Base-by-base conservation (phyloP, 495 filamentous ascomycete species). In the Penicillium paxilli region DNA sequence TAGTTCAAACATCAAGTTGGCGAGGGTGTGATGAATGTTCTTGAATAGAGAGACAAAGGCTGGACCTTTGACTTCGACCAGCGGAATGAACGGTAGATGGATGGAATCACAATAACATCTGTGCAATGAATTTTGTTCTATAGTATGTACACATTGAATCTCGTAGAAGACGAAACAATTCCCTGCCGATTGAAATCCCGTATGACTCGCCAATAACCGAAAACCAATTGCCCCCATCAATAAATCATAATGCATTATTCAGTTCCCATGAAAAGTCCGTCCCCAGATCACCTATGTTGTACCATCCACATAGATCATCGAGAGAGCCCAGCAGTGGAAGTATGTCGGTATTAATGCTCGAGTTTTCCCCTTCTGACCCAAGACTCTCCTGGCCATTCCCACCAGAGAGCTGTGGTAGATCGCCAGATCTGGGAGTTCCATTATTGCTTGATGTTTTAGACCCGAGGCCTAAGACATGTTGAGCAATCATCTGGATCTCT, bases 401-500 rank as follows among this genome's bases (percentile, higher is more conserved):
- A 23, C 35, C 44, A 3, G 25, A 30, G 12, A 59, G 56, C 22
- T 20, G 6, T 6, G 50, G 58, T 1, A 54, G 5, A 22, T 54
- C 58, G 30, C 40, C 47, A 3, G 44, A 52, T 3, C 44, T 33
- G 17, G 57, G 28, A 28, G 44, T 54, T 44, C 19, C 45, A 12
- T n/a, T 28, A 20, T 32, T 51, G 11, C 20, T 49, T 9, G 32
- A 26, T 35, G 21, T 1, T 8, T 48, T 51, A 0, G 52, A 30
- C 22, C 25, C 51, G 35, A 69, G 28, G 0, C 60, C 64, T 1
- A 70, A 40, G 5, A 70, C 65, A 54, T 87, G 77, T 59, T 84
- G 82, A 23, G 88, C 88, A 63, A 88, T 88, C 25, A 81, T 87
- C 67, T 91, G 88, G 5, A 92, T 80, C 63, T 91, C 87, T 49